Evolutionary conservation across 139 green algal genomes (phyloP).

Genomic region (Ettlia oleoabundans): DNA sequence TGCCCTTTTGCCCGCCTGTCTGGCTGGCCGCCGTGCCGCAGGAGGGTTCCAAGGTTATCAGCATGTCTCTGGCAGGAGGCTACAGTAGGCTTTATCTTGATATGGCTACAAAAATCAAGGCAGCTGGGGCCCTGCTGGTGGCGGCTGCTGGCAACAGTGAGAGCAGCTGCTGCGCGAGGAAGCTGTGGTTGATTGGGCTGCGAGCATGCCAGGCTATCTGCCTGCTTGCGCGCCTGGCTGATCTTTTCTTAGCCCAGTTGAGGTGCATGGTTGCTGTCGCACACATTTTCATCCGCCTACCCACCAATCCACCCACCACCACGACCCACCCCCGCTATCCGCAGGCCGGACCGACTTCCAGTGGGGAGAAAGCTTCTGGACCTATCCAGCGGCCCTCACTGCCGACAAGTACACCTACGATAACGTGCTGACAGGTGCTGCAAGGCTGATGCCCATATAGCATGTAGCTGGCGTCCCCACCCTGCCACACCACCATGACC

Average conservation of each 20-base stretch:
- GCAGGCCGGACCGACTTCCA: neutral
- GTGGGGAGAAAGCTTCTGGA: neutral
- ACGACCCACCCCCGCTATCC: neutral
- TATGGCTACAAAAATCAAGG: neutral
- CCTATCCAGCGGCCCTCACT: neutral
- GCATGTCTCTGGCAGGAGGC: neutral
- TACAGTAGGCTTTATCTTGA: neutral
- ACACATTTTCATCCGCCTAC: no score
- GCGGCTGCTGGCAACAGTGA: slow-evolving; percentile 13
- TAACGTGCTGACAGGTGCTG: no score
- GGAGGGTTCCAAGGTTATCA: neutral
- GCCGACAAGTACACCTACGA: neutral
- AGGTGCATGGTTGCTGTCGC: no score
- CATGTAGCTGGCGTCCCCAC: no score
- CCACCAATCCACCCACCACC: neutral
- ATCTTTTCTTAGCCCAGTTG: no score
- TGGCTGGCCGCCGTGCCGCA: neutral
- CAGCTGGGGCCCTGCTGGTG: neutral
- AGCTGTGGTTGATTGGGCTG: neutral
- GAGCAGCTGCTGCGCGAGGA: neutral
- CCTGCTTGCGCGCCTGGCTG: neutral
- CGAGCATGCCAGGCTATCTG: neutral
- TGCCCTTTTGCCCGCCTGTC: neutral
- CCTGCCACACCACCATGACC: no score
- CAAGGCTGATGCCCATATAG: no score